Conservation (phyloP, 139 green algal species). For the Monoraphidium neglectum region DNA sequence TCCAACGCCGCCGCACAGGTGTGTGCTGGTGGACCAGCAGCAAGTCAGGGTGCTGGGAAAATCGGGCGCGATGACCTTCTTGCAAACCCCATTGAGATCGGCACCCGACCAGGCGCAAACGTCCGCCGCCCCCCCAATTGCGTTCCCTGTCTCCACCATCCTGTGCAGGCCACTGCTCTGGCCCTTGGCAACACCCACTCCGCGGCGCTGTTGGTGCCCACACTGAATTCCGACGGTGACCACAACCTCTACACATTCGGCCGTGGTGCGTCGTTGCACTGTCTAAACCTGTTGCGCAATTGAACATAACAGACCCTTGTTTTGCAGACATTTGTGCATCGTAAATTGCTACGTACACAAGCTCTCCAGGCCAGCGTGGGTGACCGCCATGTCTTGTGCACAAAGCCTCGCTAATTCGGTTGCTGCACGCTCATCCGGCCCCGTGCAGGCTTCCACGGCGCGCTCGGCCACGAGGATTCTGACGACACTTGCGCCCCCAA, state of each 20-base stretch:
- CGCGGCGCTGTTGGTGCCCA: conserved; percentile 47
- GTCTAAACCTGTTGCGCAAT: too few species aligned
- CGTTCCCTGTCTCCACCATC: too few species aligned
- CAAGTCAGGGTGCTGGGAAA: background rate
- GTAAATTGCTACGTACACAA: background rate
- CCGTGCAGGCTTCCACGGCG: conserved; percentile 80
- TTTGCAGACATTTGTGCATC: too few species aligned
- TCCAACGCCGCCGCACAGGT: conserved; percentile 56
- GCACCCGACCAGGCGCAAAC: background rate
- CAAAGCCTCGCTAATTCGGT: too few species aligned
- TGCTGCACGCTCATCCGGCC: conserved; percentile 24
- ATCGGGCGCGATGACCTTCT: background rate
- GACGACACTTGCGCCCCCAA: conserved; percentile 27
- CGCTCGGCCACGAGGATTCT: conserved; percentile 66
- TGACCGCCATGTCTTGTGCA: too few species aligned
- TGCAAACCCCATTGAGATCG: background rate
- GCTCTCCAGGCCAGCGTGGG: too few species aligned
- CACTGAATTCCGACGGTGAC: conserved; percentile 12
- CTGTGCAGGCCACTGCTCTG: conserved; percentile 62
- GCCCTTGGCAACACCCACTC: conserved; percentile 75
- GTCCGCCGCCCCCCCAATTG: too few species aligned
- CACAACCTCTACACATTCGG: conserved; percentile 52
- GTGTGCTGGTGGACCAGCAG: background rate
- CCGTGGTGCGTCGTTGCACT: conserved; percentile 1
- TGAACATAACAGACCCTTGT: too few species aligned